phyloP scores from a whole-genome alignment of 495 filamentous ascomycete species.

The Hypomontagnella monticulosa region DNA sequence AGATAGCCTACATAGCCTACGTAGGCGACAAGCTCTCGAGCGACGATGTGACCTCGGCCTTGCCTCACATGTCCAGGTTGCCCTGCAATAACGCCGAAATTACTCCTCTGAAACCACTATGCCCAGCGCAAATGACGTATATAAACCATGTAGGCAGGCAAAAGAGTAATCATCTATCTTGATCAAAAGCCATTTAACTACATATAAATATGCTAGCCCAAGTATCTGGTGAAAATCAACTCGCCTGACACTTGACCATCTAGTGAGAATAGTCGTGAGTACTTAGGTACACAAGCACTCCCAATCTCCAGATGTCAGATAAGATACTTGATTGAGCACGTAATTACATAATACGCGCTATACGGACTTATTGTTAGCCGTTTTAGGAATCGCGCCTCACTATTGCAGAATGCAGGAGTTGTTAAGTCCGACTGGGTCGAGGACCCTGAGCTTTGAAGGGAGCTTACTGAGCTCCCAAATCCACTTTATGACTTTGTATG shows the following conservation, averaged over 20 bases:
- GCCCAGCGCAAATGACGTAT: constrained; percentile 25
- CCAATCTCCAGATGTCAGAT: too few relatives aligned
- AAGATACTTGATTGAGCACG: too few relatives aligned
- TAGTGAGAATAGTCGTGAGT: too few relatives aligned
- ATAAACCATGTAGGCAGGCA: neutral
- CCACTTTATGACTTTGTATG: constrained; percentile 24
- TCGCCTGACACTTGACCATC: too few relatives aligned
- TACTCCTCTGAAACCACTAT: constrained; percentile 27
- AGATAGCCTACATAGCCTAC: neutral
- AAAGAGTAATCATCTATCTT: too few relatives aligned
- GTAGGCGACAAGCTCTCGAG: constrained; percentile 11
- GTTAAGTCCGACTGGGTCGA: neutral
- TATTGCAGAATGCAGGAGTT: neutral
- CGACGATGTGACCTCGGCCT: constrained; percentile 24
- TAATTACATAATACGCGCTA: too few relatives aligned
- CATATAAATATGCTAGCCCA: too few relatives aligned
- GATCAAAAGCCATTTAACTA: too few relatives aligned
- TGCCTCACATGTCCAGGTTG: constrained; percentile 15
- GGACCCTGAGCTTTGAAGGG: neutral
- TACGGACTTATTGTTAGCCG: too few relatives aligned
- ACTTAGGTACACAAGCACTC: too few relatives aligned
- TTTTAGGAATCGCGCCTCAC: too few relatives aligned
- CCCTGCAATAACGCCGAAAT: constrained; percentile 35
- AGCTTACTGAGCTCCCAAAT: constrained; percentile 1
- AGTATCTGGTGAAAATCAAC: too few relatives aligned